A percentile compares a stretch with the other conserved stretches of the same genome.
phyloP scores from a whole-genome alignment of 2,329 filamentous ascomycete genomes.

The Xylaria sp. region DNA sequence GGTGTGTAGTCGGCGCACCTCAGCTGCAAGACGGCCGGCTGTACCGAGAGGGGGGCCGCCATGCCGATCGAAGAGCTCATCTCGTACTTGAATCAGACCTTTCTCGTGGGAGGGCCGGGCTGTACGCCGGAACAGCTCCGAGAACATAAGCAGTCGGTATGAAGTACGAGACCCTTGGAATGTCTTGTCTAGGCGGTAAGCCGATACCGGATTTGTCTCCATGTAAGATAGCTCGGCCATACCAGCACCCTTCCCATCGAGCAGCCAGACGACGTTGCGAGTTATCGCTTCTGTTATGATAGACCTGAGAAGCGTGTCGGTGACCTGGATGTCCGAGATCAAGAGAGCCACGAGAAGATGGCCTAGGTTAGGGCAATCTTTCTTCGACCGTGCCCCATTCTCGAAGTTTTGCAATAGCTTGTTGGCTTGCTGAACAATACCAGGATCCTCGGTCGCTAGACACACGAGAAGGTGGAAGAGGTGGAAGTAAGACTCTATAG shows the following conservation, averaged over 20 bases:
- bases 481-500: conserved; percentile 58
- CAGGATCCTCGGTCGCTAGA: conserved; percentile 46
- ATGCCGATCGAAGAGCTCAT: conserved; percentile 53
- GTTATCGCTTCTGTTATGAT: conserved; percentile 57
- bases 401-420: conserved; percentile 46
- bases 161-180: conserved; percentile 53
- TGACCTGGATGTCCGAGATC: conserved; percentile 51
- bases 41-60: conserved; percentile 51
- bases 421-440: conserved; percentile 50
- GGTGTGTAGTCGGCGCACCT: conserved; percentile 50
- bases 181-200: conserved; percentile 53
- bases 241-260: conserved; percentile 45
- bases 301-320: conserved; percentile 45
- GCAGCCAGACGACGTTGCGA: conserved; percentile 58
- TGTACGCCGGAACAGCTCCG: conserved; percentile 54
- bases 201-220: conserved; percentile 48
- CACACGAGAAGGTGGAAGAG: conserved; percentile 58
- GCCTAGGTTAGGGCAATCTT: conserved; percentile 53
- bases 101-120: conserved; percentile 46
- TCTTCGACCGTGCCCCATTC: conserved; percentile 47
- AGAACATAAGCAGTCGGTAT: conserved; percentile 59
- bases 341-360: conserved; percentile 54
- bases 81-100: conserved; percentile 47
- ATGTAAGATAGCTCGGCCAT: conserved; percentile 54
- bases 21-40: conserved; percentile 47